These are phyloP conservation scores for Lolium multiflorum DNA, from an alignment of 176 grass and related monocot species.

Conservation along the genomic window DNA sequence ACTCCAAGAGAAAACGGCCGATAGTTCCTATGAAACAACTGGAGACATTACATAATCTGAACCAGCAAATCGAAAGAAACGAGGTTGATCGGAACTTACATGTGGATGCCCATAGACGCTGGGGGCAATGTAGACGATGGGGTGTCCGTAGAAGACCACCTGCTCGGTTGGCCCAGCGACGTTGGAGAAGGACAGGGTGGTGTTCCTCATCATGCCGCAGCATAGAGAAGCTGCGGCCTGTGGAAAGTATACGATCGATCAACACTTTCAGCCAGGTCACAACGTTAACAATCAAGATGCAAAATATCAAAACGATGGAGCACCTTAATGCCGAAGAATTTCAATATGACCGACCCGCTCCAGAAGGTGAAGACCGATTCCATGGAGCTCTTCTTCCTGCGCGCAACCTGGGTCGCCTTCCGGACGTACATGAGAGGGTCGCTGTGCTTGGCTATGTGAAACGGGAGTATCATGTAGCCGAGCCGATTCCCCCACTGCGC, in stretches of 20 bases:
- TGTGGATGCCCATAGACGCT: constrained; percentile 77
- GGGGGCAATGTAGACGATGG: constrained; percentile 74
- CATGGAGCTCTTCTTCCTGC: constrained; percentile 85
- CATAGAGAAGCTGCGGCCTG: constrained; percentile 65
- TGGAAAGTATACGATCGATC: background rate
- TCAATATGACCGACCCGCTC: constrained; percentile 56
- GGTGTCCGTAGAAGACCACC: constrained; percentile 69
- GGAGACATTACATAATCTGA: background rate
- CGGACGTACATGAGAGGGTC: constrained; percentile 74
- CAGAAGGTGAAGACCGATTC: constrained; percentile 74
- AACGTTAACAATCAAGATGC: background rate
- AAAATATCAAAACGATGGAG: background rate
- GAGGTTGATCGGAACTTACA: constrained; percentile 44
- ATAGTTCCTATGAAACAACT: background rate
- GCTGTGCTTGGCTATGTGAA: constrained; percentile 54
- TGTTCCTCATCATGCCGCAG: constrained; percentile 60
- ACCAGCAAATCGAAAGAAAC: background rate
- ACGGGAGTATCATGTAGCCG: constrained; percentile 66
- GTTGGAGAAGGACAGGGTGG: constrained; percentile 85
- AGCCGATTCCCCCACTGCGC: constrained; percentile 74
- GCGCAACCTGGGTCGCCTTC: constrained; percentile 46
- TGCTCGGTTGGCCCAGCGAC: constrained; percentile 70
- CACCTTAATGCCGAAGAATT: constrained; percentile 76
- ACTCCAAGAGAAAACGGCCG: background rate
- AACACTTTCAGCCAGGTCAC: background rate